Percentiles rank a stretch among this genome's conserved stretches.
Conservation (phyloP, 116 monocot species). For the Trichopus zeylanicus region DNA sequence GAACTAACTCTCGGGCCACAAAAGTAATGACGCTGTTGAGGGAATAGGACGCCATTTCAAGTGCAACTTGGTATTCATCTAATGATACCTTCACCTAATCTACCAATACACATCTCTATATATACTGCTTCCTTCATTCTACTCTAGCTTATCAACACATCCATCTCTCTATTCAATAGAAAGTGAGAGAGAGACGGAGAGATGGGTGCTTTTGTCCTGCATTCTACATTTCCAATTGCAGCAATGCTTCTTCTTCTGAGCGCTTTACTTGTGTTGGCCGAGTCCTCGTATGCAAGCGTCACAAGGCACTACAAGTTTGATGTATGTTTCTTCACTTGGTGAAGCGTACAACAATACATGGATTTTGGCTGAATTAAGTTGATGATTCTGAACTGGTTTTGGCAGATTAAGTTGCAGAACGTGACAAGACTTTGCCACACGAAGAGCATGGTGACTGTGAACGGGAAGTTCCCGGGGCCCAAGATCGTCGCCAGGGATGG, state of each 20-base stretch:
- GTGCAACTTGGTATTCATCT: background rate
- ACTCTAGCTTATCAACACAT: background rate
- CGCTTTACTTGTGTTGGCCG: background rate
- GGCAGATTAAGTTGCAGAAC: constrained; percentile 21
- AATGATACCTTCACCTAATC: background rate
- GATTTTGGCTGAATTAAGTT: background rate
- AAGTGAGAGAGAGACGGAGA: background rate
- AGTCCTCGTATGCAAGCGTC: background rate
- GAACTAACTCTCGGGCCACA: background rate
- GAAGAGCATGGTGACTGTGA: constrained; percentile 29
- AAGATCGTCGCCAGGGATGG: constrained; percentile 30
- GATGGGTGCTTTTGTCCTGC: background rate
- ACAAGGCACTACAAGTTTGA: background rate
- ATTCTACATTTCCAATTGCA: background rate
- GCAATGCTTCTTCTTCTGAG: background rate
- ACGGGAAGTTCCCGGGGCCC: constrained; percentile 32
- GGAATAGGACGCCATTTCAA: too few relatives aligned
- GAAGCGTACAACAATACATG: background rate
- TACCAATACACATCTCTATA: background rate
- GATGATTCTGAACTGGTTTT: background rate
- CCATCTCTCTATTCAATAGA: background rate
- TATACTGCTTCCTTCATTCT: background rate
- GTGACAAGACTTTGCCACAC: constrained; percentile 21
- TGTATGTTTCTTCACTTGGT: background rate
- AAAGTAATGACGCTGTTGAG: too few relatives aligned